Base-by-base conservation (phyloP, 495 filamentous ascomycete genomes). In the Aspergillus nanangensis region DNA sequence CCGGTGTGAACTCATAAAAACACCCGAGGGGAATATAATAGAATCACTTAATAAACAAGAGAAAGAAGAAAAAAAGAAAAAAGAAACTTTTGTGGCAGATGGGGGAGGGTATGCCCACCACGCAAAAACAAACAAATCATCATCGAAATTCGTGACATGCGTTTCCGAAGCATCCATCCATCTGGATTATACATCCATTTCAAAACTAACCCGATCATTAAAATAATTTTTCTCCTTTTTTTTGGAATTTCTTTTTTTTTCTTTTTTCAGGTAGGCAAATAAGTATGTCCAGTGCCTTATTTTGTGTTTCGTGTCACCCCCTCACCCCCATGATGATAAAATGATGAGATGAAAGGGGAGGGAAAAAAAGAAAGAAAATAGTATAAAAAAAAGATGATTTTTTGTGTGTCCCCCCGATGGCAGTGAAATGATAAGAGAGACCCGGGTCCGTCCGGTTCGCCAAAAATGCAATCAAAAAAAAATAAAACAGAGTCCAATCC, bases 401-500 rank as follows among this genome's bases (percentile, higher is more conserved):
- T 7, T 29, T 11, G 11, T 5, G 25, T 5, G 5, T 29, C 5
- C 11, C 25, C 25, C 25, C 25, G 25, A 29, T 29, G 25, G 11
- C 11, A 11, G 11, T 5, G 25, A 11, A 29, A 29, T n/a, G n/a
- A n/a, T n/a, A 29, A 29, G 11, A 29, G 11, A 29, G 11, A 7
- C 11, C 25, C 25, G 25, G 25, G 25, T n/a, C n/a, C n/a, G n/a
- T n/a, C 25, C 25, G 25, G 11, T 29, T 29, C 25, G 25, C 25
- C 25, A 45, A 45, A 50, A 48, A 56, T 51, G 52, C 54, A 50
- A 56, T 49, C 32, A 47, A 50, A 37, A 31, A 48, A 46, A 41
- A n/a, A n/a, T n/a, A 39, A 27, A 31, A 32, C 8, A 39, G 35
- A 21, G n/a, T n/a, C n/a, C n/a, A n/a, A n/a, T n/a, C n/a, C n/a